phyloP scores from a whole-genome alignment of 768 basidiomycete genomes.

The Crepidotus variabilis region DNA sequence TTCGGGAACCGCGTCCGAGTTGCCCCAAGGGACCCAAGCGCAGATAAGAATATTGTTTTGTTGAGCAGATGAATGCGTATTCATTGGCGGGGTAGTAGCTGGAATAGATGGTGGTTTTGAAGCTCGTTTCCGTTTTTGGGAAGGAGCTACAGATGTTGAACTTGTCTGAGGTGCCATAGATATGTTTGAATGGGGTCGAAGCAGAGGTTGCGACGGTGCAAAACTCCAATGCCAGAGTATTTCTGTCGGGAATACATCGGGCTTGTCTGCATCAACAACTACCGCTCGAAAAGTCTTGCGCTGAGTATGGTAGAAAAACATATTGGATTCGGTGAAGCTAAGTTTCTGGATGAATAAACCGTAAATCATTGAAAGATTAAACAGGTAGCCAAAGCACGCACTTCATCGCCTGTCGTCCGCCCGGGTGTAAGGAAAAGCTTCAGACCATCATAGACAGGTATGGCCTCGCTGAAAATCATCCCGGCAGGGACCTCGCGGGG shows the following conservation, averaged over 20 bases:
- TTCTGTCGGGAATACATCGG: background rate
- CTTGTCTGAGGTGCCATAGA: too few relatives aligned
- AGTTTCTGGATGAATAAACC: background rate
- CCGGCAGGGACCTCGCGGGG: constrained; percentile 9
- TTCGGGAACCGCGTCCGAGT: background rate
- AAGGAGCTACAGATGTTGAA: too few relatives aligned
- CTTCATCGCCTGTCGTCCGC: constrained; percentile 6
- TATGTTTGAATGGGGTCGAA: too few relatives aligned
- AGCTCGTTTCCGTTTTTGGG: too few relatives aligned
- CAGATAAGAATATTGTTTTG: background rate
- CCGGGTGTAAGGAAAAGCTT: constrained; percentile 23
- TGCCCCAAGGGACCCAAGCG: background rate
- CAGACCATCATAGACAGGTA: constrained; percentile 18
- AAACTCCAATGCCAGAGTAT: background rate
- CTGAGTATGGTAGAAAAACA: background rate
- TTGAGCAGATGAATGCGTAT: background rate
- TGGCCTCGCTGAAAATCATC: constrained; percentile 10
- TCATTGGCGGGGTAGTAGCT: background rate
- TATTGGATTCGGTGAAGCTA: background rate
- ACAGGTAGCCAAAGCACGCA: background rate
- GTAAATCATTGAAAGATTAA: background rate
- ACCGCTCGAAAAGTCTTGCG: background rate
- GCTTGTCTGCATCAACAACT: background rate
- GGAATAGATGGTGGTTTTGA: background rate
- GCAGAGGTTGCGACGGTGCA: too few relatives aligned